These are phyloP conservation scores for Exserohilum rostratum DNA, from an alignment of 2,329 filamentous ascomycete species.

Conservation along the genomic window DNA sequence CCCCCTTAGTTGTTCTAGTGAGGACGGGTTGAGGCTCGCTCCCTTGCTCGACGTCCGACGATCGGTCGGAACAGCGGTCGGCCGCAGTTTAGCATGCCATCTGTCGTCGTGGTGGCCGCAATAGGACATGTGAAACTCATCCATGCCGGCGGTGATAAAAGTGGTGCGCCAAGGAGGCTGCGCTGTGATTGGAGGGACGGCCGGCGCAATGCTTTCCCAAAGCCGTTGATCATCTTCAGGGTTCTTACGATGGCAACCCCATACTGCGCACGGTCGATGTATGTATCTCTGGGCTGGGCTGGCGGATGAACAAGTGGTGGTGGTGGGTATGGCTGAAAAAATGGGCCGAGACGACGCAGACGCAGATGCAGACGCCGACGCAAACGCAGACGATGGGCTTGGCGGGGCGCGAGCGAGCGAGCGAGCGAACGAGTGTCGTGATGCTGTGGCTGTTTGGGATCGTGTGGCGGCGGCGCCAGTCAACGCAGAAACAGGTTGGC, in stretches of 20 bases:
- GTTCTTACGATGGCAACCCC: constrained; percentile 7
- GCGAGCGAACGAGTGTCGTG: not conserved
- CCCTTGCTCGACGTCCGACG: not conserved
- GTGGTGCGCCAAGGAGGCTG: constrained; percentile 1
- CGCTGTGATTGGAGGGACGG: not conserved
- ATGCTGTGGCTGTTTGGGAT: not conserved
- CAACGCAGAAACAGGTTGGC: constrained; percentile 1
- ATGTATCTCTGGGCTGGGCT: not conserved
- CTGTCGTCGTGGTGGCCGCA: not conserved
- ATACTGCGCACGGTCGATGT: constrained; percentile 8
- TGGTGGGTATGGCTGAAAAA: not conserved
- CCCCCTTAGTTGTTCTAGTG: constrained; percentile 8
- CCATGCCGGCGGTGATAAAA: constrained; percentile 1
- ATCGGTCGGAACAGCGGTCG: constrained; percentile 1
- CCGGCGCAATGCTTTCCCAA: constrained; percentile 16
- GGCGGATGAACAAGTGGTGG: not conserved
- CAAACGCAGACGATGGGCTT: not conserved
- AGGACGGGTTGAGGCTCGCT: not conserved
- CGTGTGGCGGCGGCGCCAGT: not conserved
- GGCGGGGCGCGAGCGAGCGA: no score
- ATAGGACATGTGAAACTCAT: constrained; percentile 4
- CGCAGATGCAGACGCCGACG: no score
- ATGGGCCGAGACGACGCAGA: not conserved
- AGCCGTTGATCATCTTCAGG: constrained; percentile 16
- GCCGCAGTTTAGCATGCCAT: constrained; percentile 3